phyloP scores from a whole-genome alignment of 2,329 filamentous ascomycete genomes.

The Neonectria magnoliae region DNA sequence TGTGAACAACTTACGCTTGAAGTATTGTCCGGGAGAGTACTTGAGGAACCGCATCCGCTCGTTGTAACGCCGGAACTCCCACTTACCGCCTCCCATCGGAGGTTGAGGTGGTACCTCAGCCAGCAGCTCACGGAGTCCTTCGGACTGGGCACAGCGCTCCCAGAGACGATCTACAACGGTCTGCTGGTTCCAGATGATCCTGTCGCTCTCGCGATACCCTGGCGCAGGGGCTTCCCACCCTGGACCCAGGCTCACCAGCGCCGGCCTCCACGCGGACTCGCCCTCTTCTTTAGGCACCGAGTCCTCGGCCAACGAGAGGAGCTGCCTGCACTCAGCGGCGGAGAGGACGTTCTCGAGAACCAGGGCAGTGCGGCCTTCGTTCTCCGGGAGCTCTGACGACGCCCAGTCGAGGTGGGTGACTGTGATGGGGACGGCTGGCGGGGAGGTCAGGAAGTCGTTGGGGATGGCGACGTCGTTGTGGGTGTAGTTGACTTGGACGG shows the following conservation, averaged over 20 bases:
- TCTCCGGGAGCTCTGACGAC: slow-evolving; percentile 59
- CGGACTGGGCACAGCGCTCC: slow-evolving; percentile 61
- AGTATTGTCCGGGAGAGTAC: slow-evolving; percentile 78
- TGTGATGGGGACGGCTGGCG: slow-evolving; percentile 53
- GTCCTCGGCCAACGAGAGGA: slow-evolving; percentile 63
- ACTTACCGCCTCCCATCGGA: slow-evolving; percentile 41
- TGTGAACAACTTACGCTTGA: slow-evolving; percentile 58
- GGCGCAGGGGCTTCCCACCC: slow-evolving; percentile 65
- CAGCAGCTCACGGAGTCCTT: slow-evolving; percentile 55
- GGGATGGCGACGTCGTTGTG: slow-evolving; percentile 51
- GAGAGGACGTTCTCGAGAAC: slow-evolving; percentile 69
- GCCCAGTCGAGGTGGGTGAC: slow-evolving; percentile 63
- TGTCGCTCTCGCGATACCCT: slow-evolving; percentile 74
- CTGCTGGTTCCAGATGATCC: slow-evolving; percentile 78
- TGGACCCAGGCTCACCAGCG: slow-evolving; percentile 72
- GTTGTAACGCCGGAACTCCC: slow-evolving; percentile 68
- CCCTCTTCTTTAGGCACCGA: slow-evolving; percentile 51
- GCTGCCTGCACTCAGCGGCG: slow-evolving; percentile 65
- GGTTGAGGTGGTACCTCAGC: slow-evolving; percentile 45
- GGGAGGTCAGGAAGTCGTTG: slow-evolving; percentile 54
- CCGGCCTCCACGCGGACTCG: slow-evolving; percentile 68
- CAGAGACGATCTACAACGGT: slow-evolving; percentile 72
- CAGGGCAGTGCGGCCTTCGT: slow-evolving; percentile 63
- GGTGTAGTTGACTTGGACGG: slow-evolving; percentile 38
- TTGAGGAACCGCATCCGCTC: slow-evolving; percentile 79